Evolutionary conservation across 1,284 basidiomycete genomes (phyloP).

Genomic region (Austroboletus niveus): DNA sequence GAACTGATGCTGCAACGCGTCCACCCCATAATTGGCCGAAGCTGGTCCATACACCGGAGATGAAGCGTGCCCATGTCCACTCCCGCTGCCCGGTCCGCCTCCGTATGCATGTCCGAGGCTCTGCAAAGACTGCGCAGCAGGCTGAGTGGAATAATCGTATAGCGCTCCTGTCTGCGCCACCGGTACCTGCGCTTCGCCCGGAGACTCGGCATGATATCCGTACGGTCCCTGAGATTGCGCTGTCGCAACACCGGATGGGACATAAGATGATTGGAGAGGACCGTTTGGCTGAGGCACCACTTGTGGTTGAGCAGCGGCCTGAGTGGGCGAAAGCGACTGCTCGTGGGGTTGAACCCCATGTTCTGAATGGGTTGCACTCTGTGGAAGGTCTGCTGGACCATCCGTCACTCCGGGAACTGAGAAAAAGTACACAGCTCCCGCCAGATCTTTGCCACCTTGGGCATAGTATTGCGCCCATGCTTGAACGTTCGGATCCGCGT

Average conservation of each 20-base stretch:
- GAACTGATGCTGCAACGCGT: constrained; percentile 30
- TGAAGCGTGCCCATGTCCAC: constrained; percentile 17
- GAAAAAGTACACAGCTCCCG: constrained; percentile 73
- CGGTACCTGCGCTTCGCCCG: not conserved
- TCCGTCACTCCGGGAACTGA: constrained; percentile 70
- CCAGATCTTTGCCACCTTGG: constrained; percentile 65
- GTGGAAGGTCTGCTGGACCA: constrained; percentile 5
- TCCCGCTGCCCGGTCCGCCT: constrained; percentile 24
- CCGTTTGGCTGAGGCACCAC: constrained; percentile 11
- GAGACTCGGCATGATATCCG: constrained; percentile 17
- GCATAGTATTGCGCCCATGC: constrained; percentile 82
- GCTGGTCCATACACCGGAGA: constrained; percentile 19
- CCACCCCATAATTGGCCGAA: constrained; percentile 22
- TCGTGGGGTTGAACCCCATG: constrained; percentile 13
- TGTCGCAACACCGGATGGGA: constrained; percentile 1
- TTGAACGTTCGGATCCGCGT: constrained; percentile 71
- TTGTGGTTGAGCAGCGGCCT: constrained; percentile 19
- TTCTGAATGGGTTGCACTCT: constrained; percentile 7
- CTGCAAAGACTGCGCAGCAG: constrained; percentile 15
- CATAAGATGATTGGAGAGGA: constrained; percentile 19
- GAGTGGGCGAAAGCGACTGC: constrained; percentile 18
- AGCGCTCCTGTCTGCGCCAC: constrained; percentile 6
- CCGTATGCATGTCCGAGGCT: constrained; percentile 13
- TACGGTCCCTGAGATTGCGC: constrained; percentile 24
- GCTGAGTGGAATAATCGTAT: constrained; percentile 20